A percentile compares a stretch with the other conserved stretches of the same genome.
Evolutionary conservation across 2,329 filamentous ascomycete species (phyloP).

Genomic region (Ilyonectria destructans): DNA sequence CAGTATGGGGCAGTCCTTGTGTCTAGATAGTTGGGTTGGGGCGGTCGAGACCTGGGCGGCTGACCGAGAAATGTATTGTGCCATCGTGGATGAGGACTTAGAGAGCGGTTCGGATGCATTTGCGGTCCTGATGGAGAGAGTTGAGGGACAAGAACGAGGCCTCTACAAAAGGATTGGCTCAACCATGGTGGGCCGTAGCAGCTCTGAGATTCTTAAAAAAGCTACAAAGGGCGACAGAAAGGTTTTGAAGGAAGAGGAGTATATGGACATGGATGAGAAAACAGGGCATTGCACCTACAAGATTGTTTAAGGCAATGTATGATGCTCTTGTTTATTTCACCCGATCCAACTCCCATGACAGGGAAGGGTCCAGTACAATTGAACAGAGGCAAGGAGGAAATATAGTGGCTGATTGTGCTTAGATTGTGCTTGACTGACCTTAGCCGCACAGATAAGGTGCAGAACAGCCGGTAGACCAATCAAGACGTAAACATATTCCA

Average conservation of each 20-base stretch:
- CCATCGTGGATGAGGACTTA: not conserved
- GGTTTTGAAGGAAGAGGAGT: conserved; percentile 1
- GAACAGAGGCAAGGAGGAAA: too few relatives aligned
- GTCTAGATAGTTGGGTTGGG: conserved; percentile 7
- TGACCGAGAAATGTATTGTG: conserved; percentile 8
- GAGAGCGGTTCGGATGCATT: not conserved
- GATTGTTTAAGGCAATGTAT: not conserved
- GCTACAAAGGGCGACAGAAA: not conserved
- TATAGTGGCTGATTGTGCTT: too few relatives aligned
- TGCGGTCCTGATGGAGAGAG: conserved; percentile 3
- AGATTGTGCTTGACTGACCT: too few relatives aligned
- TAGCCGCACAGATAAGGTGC: too few relatives aligned
- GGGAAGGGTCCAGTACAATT: too few relatives aligned
- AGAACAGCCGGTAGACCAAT: too few relatives aligned
- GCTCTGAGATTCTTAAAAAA: not conserved
- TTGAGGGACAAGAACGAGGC: conserved; percentile 1
- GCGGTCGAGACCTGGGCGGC: conserved; percentile 1
- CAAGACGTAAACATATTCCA: too few relatives aligned
- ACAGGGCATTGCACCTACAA: conserved; percentile 5
- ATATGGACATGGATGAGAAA: not conserved
- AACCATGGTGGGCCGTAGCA: not conserved
- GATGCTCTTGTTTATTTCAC: too few relatives aligned
- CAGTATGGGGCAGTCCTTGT: not conserved
- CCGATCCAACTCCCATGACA: too few relatives aligned
- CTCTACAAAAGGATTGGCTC: conserved; percentile 14